Evolutionary conservation across 371 early-diverging fungal genomes (phyloP).

Genomic region (Coemansia sp.): DNA sequence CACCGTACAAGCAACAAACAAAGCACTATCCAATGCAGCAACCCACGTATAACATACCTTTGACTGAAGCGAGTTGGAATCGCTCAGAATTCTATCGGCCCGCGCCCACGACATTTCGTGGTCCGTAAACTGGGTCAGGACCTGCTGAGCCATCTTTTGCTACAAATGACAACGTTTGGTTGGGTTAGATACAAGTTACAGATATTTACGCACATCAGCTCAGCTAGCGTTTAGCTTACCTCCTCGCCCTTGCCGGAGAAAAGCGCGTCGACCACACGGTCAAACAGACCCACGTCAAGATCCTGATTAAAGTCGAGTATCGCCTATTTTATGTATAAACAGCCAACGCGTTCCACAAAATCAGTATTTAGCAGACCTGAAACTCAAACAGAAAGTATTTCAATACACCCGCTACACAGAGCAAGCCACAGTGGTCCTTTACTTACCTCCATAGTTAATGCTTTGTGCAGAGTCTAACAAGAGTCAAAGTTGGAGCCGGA

Average conservation of each 20-base stretch:
- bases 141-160: conserved; percentile 79
- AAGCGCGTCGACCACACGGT: conserved; percentile 83
- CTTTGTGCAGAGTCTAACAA: not conserved
- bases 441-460: conserved; percentile 17
- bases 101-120: conserved; percentile 96
- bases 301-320: conserved; percentile 90
- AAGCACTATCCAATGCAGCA: not conserved
- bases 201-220: not conserved
- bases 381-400: not conserved
- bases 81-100: conserved; percentile 92
- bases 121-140: conserved; percentile 93
- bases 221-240: conserved; percentile 53
- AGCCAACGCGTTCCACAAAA: too few species aligned
- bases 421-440: too few species aligned
- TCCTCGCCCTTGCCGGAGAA: conserved; percentile 68
- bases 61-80: conserved; percentile 75
- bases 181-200: not conserved
- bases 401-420: too few species aligned
- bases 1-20: not conserved
- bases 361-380: too few species aligned
- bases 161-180: conserved; percentile 41
- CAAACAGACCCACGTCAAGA: conserved; percentile 82
- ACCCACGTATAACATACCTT: conserved; percentile 63
- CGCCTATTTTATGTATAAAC: conserved; percentile 50
- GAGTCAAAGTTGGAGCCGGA: not conserved